Conservation (phyloP, 108 stramenopile genomes). For the Nitzschia sp. region DNA sequence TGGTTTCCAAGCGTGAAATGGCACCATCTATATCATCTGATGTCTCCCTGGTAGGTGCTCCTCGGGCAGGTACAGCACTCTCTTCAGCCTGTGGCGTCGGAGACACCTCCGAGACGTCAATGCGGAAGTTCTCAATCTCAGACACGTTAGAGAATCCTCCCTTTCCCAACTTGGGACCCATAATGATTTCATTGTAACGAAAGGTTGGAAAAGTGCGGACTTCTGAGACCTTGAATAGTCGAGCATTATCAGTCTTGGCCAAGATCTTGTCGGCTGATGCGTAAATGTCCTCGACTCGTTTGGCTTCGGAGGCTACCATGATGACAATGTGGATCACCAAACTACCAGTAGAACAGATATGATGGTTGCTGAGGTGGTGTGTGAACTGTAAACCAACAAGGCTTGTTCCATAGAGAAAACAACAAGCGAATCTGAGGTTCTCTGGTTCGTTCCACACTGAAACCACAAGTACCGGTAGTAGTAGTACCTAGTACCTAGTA, state of each 20-base stretch:
- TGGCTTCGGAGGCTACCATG: neutral
- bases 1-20: neutral
- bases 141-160: slow-evolving; percentile 66
- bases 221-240: slow-evolving; percentile 9
- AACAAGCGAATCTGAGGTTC: no score
- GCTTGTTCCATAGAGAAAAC: no score
- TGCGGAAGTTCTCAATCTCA: slow-evolving; percentile 34
- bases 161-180: slow-evolving; percentile 44
- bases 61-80: no score
- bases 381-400: no score
- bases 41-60: no score
- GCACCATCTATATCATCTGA: neutral
- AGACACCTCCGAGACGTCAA: neutral
- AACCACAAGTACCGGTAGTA: no score
- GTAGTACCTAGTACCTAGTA: no score
- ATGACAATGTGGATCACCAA: no score
- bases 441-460: no score
- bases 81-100: no score
- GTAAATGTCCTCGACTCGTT: slow-evolving; percentile 23
- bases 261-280: slow-evolving; percentile 22
- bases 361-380: no score
- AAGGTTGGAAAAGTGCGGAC: slow-evolving; percentile 30
- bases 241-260: slow-evolving; percentile 22
- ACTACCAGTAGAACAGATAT: no score
- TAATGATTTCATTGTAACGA: slow-evolving; percentile 38